Evolutionary conservation across 2,329 filamentous ascomycete species (phyloP).

Genomic region (Fonsecaea nubica): DNA sequence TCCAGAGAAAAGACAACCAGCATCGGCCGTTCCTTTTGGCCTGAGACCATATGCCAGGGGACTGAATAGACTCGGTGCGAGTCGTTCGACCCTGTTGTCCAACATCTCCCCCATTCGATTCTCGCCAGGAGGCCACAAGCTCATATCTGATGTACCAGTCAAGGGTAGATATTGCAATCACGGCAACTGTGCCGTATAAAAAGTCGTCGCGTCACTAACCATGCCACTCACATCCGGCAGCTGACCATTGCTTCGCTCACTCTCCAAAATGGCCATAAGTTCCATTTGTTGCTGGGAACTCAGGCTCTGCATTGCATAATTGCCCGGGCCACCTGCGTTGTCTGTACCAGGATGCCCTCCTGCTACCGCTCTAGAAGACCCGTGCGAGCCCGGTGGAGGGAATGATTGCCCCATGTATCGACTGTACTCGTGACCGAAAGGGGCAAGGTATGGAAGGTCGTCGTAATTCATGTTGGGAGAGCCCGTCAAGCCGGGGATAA

Average conservation of each 20-base stretch:
- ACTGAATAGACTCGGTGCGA: neutral
- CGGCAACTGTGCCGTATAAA: slow-evolving; percentile 44
- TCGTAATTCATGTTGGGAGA: slow-evolving; percentile 36
- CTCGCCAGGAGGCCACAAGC: neutral
- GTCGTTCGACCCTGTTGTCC: neutral
- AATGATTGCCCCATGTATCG: slow-evolving; percentile 56
- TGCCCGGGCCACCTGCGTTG: slow-evolving; percentile 46
- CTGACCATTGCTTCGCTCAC: slow-evolving; percentile 47
- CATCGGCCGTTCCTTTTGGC: neutral
- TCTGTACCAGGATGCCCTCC: neutral
- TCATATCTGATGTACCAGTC: neutral
- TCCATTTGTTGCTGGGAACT: slow-evolving; percentile 83
- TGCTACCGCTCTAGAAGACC: neutral
- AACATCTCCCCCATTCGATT: neutral
- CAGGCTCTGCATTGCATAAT: slow-evolving; percentile 68
- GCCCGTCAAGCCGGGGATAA: slow-evolving; percentile 34
- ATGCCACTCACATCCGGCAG: slow-evolving; percentile 53
- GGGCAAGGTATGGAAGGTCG: slow-evolving; percentile 49
- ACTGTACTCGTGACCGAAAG: slow-evolving; percentile 55
- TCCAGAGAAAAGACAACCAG: neutral
- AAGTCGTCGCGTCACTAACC: slow-evolving; percentile 50
- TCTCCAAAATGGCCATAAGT: slow-evolving; percentile 78
- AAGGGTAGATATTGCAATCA: slow-evolving; percentile 13
- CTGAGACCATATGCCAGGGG: neutral
- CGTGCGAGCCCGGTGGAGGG: slow-evolving; percentile 45